These are phyloP conservation scores for Blastocystis sp. DNA, from an alignment of 352 stramenopile genomes.

Conservation along the genomic window DNA sequence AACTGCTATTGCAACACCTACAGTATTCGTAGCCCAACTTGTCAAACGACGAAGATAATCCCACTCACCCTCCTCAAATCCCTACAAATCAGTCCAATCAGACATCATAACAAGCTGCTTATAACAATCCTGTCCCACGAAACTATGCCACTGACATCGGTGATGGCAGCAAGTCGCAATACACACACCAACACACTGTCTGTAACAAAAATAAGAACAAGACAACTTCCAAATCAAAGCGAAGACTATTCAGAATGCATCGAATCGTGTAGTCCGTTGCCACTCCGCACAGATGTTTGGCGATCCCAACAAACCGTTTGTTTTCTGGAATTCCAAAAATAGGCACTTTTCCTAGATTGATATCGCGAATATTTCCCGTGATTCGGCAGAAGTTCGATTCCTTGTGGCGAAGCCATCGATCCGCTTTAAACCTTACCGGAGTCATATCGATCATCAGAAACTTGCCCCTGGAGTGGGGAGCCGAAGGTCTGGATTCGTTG, in stretches of 20 bases:
- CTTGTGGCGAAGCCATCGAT: constrained; percentile 59
- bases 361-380: constrained; percentile 52
- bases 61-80: constrained; percentile 17
- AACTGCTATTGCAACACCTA: background rate
- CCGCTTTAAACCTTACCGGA: constrained; percentile 51
- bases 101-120: background rate
- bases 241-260: constrained; percentile 27
- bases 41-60: constrained; percentile 35
- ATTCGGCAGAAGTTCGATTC: constrained; percentile 26
- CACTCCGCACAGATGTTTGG: constrained; percentile 58
- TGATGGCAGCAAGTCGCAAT: constrained; percentile 59
- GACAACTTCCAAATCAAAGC: background rate
- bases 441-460: constrained; percentile 48
- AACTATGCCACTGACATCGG: constrained; percentile 59
- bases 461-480: background rate
- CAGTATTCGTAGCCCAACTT: constrained; percentile 14
- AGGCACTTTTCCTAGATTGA: constrained; percentile 14
- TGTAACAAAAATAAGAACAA: background rate
- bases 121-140: background rate
- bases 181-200: constrained; percentile 29
- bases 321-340: constrained; percentile 6
- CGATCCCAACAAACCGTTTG: constrained; percentile 16
- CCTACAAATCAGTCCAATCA: background rate
- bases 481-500: background rate
- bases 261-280: constrained; percentile 59